A percentile compares a stretch with the other conserved stretches of the same genome.
phyloP scores from a whole-genome alignment of 345 rosid genomes.

The Brassica napus region Da-Ae NC_063451.1:13317501-13318000 shows the following conservation, averaged over 20 bases:
- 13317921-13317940: slow-evolving; percentile 27
- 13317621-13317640: neutral
- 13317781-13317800: slow-evolving; percentile 1
- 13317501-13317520: too few species aligned
- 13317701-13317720: slow-evolving; percentile 4
- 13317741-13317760: neutral
- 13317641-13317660: too few species aligned
- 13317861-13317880: neutral
- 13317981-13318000: slow-evolving; percentile 11
- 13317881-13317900: slow-evolving; percentile 36
- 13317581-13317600: too few species aligned
- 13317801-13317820: neutral
- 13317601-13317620: neutral
- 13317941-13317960: slow-evolving; percentile 11
- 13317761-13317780: neutral
- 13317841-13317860: neutral
- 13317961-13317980: slow-evolving; percentile 8
- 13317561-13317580: too few species aligned
- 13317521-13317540: too few species aligned
- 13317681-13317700: slow-evolving; percentile 1
- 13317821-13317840: neutral
- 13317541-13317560: too few species aligned
- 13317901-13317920: slow-evolving; percentile 24
- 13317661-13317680: neutral
- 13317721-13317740: neutral